These are phyloP conservation scores for Mycena capillaripes DNA, from an alignment of 768 basidiomycete genomes.

Conservation along the genomic window DNA sequence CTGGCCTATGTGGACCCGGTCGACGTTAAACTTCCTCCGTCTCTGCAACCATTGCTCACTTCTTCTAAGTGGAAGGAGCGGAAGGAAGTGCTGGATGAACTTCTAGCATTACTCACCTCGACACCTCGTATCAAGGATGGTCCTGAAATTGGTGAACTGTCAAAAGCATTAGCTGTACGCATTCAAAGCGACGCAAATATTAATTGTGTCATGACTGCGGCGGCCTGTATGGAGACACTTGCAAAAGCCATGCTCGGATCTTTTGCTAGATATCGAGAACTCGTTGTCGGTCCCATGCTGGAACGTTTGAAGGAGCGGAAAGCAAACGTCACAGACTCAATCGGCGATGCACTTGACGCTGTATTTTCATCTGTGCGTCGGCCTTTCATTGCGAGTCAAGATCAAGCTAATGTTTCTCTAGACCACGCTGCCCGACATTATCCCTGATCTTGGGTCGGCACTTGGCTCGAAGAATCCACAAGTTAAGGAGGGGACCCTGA, in stretches of 20 bases:
- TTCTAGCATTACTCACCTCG: slow-evolving; percentile 76
- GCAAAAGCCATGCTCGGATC: slow-evolving; percentile 83
- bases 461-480: slow-evolving; percentile 95
- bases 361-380: slow-evolving; percentile 83
- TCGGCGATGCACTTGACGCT: slow-evolving; percentile 91
- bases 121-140: slow-evolving; percentile 86
- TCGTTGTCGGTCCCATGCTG: slow-evolving; percentile 81
- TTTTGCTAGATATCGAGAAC: slow-evolving; percentile 83
- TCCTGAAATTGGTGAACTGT: slow-evolving; percentile 81
- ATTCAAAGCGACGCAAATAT: slow-evolving; percentile 94
- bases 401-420: slow-evolving; percentile 49
- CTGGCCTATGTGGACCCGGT: slow-evolving; percentile 85
- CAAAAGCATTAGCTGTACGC: slow-evolving; percentile 81
- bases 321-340: slow-evolving; percentile 87
- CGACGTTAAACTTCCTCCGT: slow-evolving; percentile 84
- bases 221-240: slow-evolving; percentile 86
- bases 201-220: slow-evolving; percentile 92
- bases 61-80: slow-evolving; percentile 99
- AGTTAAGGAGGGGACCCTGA: slow-evolving; percentile 93
- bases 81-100: slow-evolving; percentile 90
- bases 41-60: slow-evolving; percentile 79
- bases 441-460: slow-evolving; percentile 84
- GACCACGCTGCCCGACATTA: slow-evolving; percentile 85
- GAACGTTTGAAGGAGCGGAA: slow-evolving; percentile 97
- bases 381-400: slow-evolving; percentile 28